Evolutionary conservation across 345 rosid genomes (phyloP).

Genomic region (Arabis hirsuta): DNA sequence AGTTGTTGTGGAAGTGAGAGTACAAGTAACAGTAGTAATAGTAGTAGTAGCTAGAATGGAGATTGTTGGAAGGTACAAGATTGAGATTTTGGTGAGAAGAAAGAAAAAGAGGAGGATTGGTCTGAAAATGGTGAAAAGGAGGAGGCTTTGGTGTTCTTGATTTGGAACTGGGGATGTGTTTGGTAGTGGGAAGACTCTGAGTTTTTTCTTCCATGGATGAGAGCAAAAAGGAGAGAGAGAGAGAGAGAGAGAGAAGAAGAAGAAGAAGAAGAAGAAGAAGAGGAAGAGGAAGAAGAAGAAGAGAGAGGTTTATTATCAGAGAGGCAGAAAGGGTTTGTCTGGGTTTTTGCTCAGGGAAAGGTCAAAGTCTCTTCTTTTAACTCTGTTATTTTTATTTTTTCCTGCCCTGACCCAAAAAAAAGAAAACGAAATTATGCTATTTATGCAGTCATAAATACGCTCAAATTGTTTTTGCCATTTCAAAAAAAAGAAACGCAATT

Average conservation of each 20-base stretch:
- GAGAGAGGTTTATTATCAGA: slow-evolving; percentile 33
- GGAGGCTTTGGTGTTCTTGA: slow-evolving; percentile 50
- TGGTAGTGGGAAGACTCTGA: slow-evolving; percentile 31
- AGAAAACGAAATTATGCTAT: slow-evolving; percentile 19
- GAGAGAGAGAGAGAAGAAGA: slow-evolving; percentile 18
- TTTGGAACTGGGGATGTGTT: slow-evolving; percentile 37
- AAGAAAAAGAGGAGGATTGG: slow-evolving; percentile 46
- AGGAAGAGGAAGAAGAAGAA: slow-evolving; percentile 12
- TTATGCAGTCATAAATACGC: slow-evolving; percentile 38
- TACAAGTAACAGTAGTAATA: slow-evolving; percentile 55
- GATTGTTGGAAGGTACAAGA: not conserved
- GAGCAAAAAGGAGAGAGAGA: slow-evolving; percentile 7
- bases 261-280: no score
- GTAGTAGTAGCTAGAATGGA: slow-evolving; percentile 42
- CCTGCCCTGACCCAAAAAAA: slow-evolving; percentile 5
- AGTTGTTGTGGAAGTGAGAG: slow-evolving; percentile 59
- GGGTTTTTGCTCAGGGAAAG: slow-evolving; percentile 47
- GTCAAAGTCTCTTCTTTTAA: slow-evolving; percentile 34
- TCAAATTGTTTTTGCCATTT: slow-evolving; percentile 11
- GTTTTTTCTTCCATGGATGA: slow-evolving; percentile 68
- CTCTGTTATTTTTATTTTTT: slow-evolving; percentile 1
- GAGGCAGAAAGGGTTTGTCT: slow-evolving; percentile 42
- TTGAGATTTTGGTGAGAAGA: slow-evolving; percentile 32
- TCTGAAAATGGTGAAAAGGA: slow-evolving; percentile 41
- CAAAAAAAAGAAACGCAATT: not conserved